phyloP scores from a whole-genome alignment of 192 early-diverging fungal species.

The Phlyctochytrium bullatum region DNA sequence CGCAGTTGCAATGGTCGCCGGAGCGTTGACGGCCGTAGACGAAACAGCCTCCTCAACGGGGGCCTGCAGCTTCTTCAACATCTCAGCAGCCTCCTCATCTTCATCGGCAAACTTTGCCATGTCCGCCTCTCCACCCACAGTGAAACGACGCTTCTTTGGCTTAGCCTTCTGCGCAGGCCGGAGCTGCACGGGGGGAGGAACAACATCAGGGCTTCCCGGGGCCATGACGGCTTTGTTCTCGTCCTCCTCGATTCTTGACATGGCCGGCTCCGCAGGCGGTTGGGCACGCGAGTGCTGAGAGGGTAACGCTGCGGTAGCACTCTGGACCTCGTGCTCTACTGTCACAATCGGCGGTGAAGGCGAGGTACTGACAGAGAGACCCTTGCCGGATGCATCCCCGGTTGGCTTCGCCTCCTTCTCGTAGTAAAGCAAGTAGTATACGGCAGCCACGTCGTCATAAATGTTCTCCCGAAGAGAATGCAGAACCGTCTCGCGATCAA shows the following conservation, averaged over 20 bases:
- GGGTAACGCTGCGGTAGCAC: conserved; percentile 17
- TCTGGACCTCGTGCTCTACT: conserved; percentile 5
- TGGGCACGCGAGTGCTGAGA: background rate
- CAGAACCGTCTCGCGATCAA: conserved; percentile 50
- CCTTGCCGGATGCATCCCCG: background rate
- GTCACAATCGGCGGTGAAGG: conserved; percentile 15
- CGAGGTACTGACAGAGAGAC: background rate
- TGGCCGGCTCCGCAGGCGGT: background rate
- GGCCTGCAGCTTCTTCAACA: conserved; percentile 35
- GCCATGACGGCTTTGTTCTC: background rate
- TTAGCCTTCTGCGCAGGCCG: conserved; percentile 15
- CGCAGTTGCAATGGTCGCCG: conserved; percentile 21
- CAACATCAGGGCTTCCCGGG: no score
- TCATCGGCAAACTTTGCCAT: conserved; percentile 45
- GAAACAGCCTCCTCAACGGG: conserved; percentile 14
- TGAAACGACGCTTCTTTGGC: conserved; percentile 39
- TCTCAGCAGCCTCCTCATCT: conserved; percentile 33
- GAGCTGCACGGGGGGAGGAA: background rate
- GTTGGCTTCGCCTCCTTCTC: conserved; percentile 43
- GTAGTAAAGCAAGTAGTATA: conserved; percentile 63
- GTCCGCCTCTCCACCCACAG: conserved; percentile 48
- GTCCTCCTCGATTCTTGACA: background rate
- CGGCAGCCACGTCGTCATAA: conserved; percentile 56
- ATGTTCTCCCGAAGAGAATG: conserved; percentile 51
- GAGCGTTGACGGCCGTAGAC: conserved; percentile 25